These are phyloP conservation scores for Eucalyptus cloeziana DNA, from an alignment of 345 rosid genomes.

Conservation along the genomic window DNA sequence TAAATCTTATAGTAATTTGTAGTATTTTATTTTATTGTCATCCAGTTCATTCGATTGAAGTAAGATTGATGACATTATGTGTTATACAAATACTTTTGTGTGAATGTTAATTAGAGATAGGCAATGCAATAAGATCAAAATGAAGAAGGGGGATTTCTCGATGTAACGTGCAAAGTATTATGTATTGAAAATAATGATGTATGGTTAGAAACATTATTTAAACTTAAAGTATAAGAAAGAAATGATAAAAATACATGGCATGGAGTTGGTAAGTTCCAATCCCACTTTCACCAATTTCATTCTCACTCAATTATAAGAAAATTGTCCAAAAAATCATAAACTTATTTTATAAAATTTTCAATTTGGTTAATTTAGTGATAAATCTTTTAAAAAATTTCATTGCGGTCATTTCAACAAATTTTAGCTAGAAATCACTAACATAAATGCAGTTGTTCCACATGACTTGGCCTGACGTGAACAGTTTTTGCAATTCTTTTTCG, in stretches of 20 bases:
- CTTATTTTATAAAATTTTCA: background rate
- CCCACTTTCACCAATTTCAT: background rate
- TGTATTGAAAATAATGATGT: background rate
- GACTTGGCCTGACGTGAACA: fast-evolving
- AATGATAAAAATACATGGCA: background rate
- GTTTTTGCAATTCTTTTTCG: background rate
- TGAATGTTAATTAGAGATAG: background rate
- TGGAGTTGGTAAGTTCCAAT: background rate
- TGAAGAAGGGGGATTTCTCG: background rate
- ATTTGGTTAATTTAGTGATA: background rate
- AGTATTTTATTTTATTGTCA: background rate
- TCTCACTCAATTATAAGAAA: background rate
- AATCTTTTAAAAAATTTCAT: fast-evolving
- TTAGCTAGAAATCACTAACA: fast-evolving
- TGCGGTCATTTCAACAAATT: fast-evolving
- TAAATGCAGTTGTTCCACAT: fast-evolving
- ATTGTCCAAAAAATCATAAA: background rate
- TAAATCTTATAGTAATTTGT: background rate
- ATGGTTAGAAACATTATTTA: background rate
- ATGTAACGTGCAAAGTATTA: background rate
- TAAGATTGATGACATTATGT: background rate
- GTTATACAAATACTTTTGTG: background rate
- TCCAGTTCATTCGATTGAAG: background rate
- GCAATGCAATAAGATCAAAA: background rate
- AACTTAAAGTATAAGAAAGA: background rate